These are phyloP conservation scores for Xylariaceae sp. DNA, from an alignment of 2,329 filamentous ascomycete genomes.

Conservation along the genomic window DNA sequence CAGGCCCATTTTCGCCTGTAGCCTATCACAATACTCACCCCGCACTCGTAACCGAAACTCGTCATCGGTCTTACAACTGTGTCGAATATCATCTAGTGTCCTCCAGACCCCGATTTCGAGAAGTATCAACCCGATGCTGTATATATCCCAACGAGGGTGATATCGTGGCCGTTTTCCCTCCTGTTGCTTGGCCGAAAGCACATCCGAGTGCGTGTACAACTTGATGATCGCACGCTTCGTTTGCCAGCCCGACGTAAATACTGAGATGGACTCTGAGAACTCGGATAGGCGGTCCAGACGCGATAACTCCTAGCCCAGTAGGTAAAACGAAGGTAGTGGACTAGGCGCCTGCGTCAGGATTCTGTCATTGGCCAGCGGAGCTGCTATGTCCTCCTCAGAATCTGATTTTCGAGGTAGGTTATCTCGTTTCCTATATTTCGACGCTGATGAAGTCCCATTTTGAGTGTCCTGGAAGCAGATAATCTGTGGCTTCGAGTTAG, in stretches of 20 bases:
- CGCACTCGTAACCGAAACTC: slow-evolving; percentile 4
- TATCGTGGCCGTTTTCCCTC: slow-evolving; percentile 2
- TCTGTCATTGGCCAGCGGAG: too few species aligned
- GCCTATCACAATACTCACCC: slow-evolving; percentile 3
- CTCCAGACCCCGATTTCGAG: slow-evolving; percentile 7
- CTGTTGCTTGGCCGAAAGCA: neutral
- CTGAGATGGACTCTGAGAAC: slow-evolving; percentile 4
- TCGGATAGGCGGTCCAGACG: slow-evolving; percentile 4
- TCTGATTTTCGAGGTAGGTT: too few species aligned
- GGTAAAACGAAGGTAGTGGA: slow-evolving; percentile 1
- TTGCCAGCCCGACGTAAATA: slow-evolving; percentile 4
- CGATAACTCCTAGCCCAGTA: slow-evolving; percentile 6
- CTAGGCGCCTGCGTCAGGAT: too few species aligned
- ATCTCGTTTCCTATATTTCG: too few species aligned
- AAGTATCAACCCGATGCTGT: slow-evolving; percentile 7
- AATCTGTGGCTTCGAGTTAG: too few species aligned
- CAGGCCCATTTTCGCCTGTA: slow-evolving; percentile 4
- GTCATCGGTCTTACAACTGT: slow-evolving; percentile 1
- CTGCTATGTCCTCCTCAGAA: too few species aligned
- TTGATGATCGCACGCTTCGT: slow-evolving; percentile 1
- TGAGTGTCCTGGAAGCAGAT: too few species aligned
- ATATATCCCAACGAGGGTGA: slow-evolving; percentile 3
- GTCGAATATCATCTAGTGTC: slow-evolving; percentile 2
- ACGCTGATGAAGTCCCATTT: too few species aligned
- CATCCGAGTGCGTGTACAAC: slow-evolving; percentile 5